Conservation (phyloP, 192 early-diverging fungal genomes). For the Fimicolochytrium jonesii region DNA sequence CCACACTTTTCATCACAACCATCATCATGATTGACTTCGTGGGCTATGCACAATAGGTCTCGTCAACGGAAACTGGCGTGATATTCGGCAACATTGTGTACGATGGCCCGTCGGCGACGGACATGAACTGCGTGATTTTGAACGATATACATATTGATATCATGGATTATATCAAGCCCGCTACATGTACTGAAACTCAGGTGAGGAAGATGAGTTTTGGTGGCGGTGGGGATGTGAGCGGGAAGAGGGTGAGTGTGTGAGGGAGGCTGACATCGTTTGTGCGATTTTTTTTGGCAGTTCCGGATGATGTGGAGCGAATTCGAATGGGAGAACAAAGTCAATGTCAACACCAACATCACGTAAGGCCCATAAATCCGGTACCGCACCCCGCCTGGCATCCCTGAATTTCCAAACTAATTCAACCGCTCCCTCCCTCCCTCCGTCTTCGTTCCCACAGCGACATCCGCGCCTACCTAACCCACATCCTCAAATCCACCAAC, state of each 20-base stretch:
- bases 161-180: slow-evolving; percentile 98
- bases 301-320: slow-evolving; percentile 98
- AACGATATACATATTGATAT: slow-evolving; percentile 99
- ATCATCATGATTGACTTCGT: no score
- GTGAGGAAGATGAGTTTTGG: slow-evolving; percentile 28
- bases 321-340: slow-evolving; percentile 99
- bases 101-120: slow-evolving; percentile 87
- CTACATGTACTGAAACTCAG: slow-evolving; percentile 82
- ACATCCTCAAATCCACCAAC: slow-evolving; percentile 95
- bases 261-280: slow-evolving; percentile 17
- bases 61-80: slow-evolving; percentile 95
- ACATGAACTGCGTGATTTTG: slow-evolving; percentile 88
- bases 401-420: neutral
- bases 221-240: no score
- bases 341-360: slow-evolving; percentile 90
- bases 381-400: no score
- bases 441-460: slow-evolving; percentile 49
- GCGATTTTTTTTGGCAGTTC: slow-evolving; percentile 60
- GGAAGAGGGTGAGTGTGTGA: no score
- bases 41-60: slow-evolving; percentile 50
- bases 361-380: no score
- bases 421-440: neutral
- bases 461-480: slow-evolving; percentile 79
- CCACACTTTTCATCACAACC: no score
- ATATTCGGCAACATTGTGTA: slow-evolving; percentile 99